These are phyloP conservation scores for Astrothelium subdiscretum DNA, from an alignment of 495 filamentous ascomycete genomes.

Conservation along the genomic window DNA sequence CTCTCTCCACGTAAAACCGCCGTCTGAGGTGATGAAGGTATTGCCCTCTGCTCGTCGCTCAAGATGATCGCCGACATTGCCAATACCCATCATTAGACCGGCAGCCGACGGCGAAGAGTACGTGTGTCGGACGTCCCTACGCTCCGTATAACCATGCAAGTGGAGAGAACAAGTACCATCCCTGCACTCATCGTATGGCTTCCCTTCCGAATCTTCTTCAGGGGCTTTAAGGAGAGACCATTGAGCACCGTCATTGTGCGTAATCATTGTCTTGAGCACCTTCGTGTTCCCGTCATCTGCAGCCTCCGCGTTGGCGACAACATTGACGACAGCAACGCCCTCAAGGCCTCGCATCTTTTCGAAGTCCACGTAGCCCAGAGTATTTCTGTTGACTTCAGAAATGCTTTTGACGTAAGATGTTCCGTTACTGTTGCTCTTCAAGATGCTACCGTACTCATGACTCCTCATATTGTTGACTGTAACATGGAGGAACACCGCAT, in stretches of 20 bases:
- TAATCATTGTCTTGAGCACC: conserved; percentile 77
- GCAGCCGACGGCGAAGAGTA: conserved; percentile 82
- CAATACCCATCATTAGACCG: conserved; percentile 80
- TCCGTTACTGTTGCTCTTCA: conserved; percentile 97
- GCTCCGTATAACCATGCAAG: conserved; percentile 89
- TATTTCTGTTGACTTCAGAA: conserved; percentile 63
- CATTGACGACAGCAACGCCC: conserved; percentile 77
- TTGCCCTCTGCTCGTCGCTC: conserved; percentile 48
- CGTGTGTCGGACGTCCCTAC: conserved; percentile 62
- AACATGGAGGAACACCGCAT: conserved; percentile 87
- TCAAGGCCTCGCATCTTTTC: conserved; percentile 89
- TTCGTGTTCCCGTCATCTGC: conserved; percentile 55
- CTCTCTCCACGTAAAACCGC: conserved; percentile 74
- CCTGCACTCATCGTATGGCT: conserved; percentile 53
- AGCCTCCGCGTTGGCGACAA: conserved; percentile 59
- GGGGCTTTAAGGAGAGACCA: conserved; percentile 69
- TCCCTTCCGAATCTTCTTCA: conserved; percentile 52
- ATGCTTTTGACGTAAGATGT: conserved; percentile 83
- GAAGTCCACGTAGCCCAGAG: conserved; percentile 74
- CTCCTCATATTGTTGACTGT: conserved; percentile 50
- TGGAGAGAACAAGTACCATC: conserved; percentile 65
- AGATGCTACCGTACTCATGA: conserved; percentile 66
- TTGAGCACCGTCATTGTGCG: conserved; percentile 86
- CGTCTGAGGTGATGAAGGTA: conserved; percentile 82
- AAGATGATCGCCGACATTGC: conserved; percentile 74